Evolutionary conservation across 768 basidiomycete species (phyloP).

Genomic region (Boletus vermiculosoides): DNA sequence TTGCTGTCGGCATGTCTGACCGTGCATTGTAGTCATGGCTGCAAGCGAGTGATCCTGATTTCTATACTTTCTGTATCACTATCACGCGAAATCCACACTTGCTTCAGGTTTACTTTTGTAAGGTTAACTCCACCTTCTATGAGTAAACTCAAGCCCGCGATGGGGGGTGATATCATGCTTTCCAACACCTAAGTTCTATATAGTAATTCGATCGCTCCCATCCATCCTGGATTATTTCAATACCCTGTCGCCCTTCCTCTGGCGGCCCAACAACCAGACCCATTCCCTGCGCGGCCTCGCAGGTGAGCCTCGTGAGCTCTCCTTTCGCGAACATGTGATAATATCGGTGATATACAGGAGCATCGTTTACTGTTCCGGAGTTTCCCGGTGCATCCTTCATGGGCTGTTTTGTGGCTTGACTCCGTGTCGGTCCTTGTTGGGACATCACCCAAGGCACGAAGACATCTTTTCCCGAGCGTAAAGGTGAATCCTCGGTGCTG

Average conservation of each 20-base stretch:
- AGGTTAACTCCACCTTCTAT: not conserved
- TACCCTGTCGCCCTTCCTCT: conserved; percentile 37
- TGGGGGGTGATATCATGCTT: conserved; percentile 24
- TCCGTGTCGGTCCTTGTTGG: conserved; percentile 28
- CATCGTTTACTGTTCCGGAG: conserved; percentile 3
- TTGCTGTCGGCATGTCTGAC: conserved; percentile 11
- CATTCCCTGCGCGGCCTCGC: conserved; percentile 59
- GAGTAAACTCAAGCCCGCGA: conserved; percentile 1
- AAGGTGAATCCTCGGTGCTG: not conserved
- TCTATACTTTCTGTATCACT: conserved; percentile 34
- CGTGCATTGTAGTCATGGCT: conserved; percentile 71
- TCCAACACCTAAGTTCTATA: conserved; percentile 72
- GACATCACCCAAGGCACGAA: conserved; percentile 86
- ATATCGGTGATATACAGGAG: conserved; percentile 74
- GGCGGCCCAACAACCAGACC: conserved; percentile 50
- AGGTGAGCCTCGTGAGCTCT: conserved; percentile 66
- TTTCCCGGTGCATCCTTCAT: not conserved
- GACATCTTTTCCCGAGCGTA: conserved; percentile 65
- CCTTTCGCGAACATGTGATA: conserved; percentile 93
- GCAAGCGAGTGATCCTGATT: conserved; percentile 71
- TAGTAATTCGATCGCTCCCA: conserved; percentile 93
- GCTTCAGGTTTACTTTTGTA: conserved; percentile 6
- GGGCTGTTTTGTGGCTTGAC: conserved; percentile 12
- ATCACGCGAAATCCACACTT: conserved; percentile 25
- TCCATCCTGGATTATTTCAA: conserved; percentile 69